A percentile compares a stretch with the other conserved stretches of the same genome.
Evolutionary conservation across 2,329 filamentous ascomycete species (phyloP).

Genomic region (Penicillium fuscoglaucum): DNA sequence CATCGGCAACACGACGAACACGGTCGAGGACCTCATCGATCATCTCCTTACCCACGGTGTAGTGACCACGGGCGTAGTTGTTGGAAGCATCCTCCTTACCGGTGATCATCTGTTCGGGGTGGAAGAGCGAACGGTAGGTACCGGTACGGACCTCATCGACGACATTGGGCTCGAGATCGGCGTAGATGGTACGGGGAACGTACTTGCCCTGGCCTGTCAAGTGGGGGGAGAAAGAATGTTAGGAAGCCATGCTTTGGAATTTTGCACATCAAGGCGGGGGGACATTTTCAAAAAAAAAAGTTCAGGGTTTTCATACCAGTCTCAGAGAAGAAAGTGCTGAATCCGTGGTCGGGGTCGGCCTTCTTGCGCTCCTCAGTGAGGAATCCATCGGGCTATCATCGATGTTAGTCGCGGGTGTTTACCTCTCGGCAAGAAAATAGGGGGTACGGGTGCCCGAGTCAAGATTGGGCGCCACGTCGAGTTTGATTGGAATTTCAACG

Average conservation of each 20-base stretch:
- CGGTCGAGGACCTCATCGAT: constrained; percentile 98
- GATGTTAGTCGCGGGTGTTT: constrained; percentile 28
- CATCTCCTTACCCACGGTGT: constrained; percentile 99
- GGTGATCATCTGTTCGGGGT: constrained; percentile 99
- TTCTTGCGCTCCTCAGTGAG: constrained; percentile 97
- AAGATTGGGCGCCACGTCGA: constrained; percentile 20
- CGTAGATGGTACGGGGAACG: constrained; percentile 98
- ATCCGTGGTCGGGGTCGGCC: constrained; percentile 89
- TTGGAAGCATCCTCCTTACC: constrained; percentile 99
- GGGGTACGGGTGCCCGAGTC: constrained; percentile 19
- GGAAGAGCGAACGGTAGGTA: constrained; percentile 93
- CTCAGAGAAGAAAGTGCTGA: constrained; percentile 99
- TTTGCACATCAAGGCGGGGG: constrained; percentile 13
- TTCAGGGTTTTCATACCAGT: constrained; percentile 67
- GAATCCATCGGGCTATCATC: constrained; percentile 88
- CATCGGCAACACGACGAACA: constrained; percentile 95
- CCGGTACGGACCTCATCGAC: constrained; percentile 99
- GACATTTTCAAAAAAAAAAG: constrained; percentile 18
- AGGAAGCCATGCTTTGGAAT: constrained; percentile 13
- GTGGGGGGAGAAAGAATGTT: constrained; percentile 23
- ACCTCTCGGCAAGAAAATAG: constrained; percentile 22
- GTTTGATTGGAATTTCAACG: constrained; percentile 37
- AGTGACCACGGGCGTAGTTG: constrained; percentile 99
- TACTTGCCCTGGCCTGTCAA: constrained; percentile 90
- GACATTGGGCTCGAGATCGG: constrained; percentile 99